phyloP scores from a whole-genome alignment of 73 alveolate species.

The Tetrahymena borealis region DNA sequence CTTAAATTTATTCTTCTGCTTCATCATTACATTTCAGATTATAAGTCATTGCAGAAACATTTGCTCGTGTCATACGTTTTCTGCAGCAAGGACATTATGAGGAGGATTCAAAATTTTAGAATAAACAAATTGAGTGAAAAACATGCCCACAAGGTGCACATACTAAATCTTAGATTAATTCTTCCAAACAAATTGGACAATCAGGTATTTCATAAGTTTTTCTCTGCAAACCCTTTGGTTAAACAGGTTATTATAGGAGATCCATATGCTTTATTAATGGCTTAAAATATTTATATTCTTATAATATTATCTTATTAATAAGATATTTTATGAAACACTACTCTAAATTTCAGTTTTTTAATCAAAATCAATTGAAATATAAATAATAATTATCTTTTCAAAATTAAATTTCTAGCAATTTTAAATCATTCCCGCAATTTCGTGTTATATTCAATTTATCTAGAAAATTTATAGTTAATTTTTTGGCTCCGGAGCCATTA shows the following conservation, averaged over 20 bases:
- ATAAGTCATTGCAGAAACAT: not conserved
- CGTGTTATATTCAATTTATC: not conserved
- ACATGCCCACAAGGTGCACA: not conserved
- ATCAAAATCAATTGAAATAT: not conserved
- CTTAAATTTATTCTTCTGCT: not conserved
- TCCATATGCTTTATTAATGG: not conserved
- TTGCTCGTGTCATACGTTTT: not conserved
- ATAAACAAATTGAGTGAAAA: not conserved
- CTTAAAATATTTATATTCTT: not conserved
- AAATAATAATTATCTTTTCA: too few species aligned
- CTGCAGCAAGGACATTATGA: not conserved
- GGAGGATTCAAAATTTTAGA: not conserved
- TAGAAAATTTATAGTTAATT: too few species aligned
- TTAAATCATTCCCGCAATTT: not conserved
- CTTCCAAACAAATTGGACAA: not conserved
- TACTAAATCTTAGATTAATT: not conserved
- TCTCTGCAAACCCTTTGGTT: not conserved
- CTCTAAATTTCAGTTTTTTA: too few species aligned
- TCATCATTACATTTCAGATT: not conserved
- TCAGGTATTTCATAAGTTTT: not conserved
- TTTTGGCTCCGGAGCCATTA: too few species aligned
- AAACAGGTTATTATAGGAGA: not conserved
- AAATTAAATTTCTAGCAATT: too few species aligned
- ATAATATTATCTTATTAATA: not conserved
- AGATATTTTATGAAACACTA: too few species aligned